phyloP scores from a whole-genome alignment of 257 asterid genomes.

The Solanum medicagineum region DNA sequence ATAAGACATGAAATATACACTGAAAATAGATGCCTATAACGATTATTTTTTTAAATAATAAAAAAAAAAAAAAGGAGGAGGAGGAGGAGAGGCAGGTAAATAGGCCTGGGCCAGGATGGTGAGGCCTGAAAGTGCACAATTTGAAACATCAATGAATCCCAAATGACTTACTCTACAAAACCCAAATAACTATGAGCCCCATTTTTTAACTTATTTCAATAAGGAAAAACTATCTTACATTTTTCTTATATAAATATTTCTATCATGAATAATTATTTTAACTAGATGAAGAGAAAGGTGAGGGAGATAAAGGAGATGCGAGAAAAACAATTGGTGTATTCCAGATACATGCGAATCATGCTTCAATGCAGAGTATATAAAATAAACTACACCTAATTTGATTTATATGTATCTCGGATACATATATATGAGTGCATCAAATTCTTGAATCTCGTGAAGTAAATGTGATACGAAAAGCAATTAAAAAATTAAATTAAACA shows the following conservation, averaged over 20 bases:
- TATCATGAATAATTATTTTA: too few relatives aligned
- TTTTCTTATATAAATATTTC: background rate
- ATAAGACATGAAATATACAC: too few relatives aligned
- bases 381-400: background rate
- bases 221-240: background rate
- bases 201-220: background rate
- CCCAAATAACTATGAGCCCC: background rate
- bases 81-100: too few relatives aligned
- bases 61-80: too few relatives aligned
- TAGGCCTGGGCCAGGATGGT: background rate
- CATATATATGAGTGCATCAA: background rate
- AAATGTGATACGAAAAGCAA: too few relatives aligned
- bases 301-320: background rate
- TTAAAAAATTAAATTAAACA: background rate
- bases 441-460: background rate
- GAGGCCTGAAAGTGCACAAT: background rate
- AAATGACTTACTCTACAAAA: background rate
- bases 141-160: background rate
- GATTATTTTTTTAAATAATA: too few relatives aligned
- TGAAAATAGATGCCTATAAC: too few relatives aligned
- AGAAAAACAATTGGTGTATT: background rate
- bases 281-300: too few relatives aligned
- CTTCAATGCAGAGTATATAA: background rate
- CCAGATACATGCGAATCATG: background rate
- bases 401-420: background rate